Percentiles rank a stretch among this genome's conserved stretches.
phyloP scores from a whole-genome alignment of 2,329 filamentous ascomycete species.

The Falciphora oryzae region DNA sequence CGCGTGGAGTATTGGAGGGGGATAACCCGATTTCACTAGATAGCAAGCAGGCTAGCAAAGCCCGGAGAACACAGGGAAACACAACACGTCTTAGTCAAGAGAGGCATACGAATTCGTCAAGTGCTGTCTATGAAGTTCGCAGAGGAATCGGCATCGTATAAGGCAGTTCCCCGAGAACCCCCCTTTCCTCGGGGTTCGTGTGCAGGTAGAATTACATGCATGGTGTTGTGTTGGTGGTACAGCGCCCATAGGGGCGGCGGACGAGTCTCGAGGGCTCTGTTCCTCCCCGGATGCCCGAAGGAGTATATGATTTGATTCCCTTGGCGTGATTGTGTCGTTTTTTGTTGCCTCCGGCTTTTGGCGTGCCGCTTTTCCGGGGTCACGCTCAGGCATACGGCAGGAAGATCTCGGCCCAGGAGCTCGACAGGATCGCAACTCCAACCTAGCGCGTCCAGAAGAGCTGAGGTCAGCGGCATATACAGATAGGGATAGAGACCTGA shows the following conservation, averaged over 20 bases:
- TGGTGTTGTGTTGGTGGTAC: background rate
- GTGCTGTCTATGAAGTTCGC: background rate
- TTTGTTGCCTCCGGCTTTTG: background rate
- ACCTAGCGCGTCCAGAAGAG: conserved; percentile 30
- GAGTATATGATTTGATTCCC: background rate
- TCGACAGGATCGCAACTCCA: conserved; percentile 54
- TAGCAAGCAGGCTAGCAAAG: background rate
- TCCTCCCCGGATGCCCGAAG: background rate
- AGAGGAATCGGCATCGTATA: background rate
- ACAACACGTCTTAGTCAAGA: background rate
- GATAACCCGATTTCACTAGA: background rate
- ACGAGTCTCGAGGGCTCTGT: background rate
- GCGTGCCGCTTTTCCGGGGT: background rate
- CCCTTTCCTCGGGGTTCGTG: background rate
- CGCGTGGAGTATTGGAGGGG: background rate
- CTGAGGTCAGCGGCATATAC: conserved; percentile 5
- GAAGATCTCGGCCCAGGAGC: conserved; percentile 52
- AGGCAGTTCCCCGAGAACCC: background rate
- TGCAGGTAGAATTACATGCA: background rate
- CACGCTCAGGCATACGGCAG: conserved; percentile 31
- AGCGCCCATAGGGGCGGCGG: background rate
- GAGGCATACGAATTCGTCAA: background rate
- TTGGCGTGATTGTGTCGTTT: background rate
- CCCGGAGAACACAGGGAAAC: background rate
- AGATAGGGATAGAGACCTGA: background rate